These are phyloP conservation scores for Zymoseptoria crescenta DNA, from an alignment of 2,329 filamentous ascomycete genomes.

Conservation along the genomic window DNA sequence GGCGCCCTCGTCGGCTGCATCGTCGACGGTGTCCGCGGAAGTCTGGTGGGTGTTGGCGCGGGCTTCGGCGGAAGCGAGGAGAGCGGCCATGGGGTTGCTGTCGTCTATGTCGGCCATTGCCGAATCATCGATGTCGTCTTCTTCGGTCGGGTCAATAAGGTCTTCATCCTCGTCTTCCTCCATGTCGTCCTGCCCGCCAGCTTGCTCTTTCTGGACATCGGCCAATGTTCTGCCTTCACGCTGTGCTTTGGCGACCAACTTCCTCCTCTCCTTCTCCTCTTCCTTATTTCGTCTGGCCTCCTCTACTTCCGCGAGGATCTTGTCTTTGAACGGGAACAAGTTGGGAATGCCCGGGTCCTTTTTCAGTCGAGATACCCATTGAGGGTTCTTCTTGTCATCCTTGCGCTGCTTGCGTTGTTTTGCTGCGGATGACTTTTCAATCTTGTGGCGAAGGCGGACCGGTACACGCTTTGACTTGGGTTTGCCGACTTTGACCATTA, in stretches of 20 bases:
- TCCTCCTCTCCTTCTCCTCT: slow-evolving; percentile 64
- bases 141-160: slow-evolving; percentile 31
- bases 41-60: slow-evolving; percentile 57
- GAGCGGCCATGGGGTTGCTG: slow-evolving; percentile 84
- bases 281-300: slow-evolving; percentile 72
- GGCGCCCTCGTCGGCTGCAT: slow-evolving; percentile 51
- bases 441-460: slow-evolving; percentile 87
- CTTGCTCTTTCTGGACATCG: slow-evolving; percentile 47
- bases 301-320: slow-evolving; percentile 88
- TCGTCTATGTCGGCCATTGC: slow-evolving; percentile 56
- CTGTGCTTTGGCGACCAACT: slow-evolving; percentile 56
- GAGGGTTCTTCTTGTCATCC: slow-evolving; percentile 87
- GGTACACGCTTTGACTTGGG: slow-evolving; percentile 90
- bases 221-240: slow-evolving; percentile 30
- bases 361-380: slow-evolving; percentile 93
- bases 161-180: slow-evolving; percentile 42
- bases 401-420: slow-evolving; percentile 91
- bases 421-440: slow-evolving; percentile 80
- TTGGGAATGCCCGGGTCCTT: slow-evolving; percentile 98
- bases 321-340: slow-evolving; percentile 95
- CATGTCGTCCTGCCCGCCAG: slow-evolving; percentile 41
- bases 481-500: slow-evolving; percentile 39
- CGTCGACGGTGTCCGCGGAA: slow-evolving; percentile 52
- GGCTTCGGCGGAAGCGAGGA: slow-evolving; percentile 73
- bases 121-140: slow-evolving; percentile 45